phyloP scores from a whole-genome alignment of 164 flowering plant species.

The Dillenia suffruticosa region DNA sequence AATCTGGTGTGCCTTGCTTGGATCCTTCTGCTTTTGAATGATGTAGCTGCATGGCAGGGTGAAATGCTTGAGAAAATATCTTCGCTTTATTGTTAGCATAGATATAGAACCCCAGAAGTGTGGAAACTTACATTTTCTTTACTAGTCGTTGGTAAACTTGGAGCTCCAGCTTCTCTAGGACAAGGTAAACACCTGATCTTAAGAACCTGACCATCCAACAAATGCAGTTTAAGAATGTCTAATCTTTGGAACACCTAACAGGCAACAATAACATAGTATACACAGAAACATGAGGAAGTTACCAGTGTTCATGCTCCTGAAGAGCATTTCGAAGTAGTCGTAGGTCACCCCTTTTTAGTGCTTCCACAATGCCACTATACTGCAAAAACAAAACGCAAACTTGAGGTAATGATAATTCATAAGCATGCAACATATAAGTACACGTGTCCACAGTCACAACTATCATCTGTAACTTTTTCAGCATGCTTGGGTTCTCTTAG shows the following conservation, averaged over 20 bases:
- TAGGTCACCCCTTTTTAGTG: constrained; percentile 87
- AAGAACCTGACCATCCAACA: constrained; percentile 55
- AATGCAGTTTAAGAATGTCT: not conserved
- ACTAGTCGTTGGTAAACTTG: constrained; percentile 92
- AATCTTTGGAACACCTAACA: too few relatives aligned
- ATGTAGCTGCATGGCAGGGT: constrained; percentile 42
- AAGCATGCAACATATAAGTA: not conserved
- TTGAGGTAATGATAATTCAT: not conserved
- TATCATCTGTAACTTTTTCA: too few relatives aligned
- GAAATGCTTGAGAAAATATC: not conserved
- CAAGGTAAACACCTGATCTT: constrained; percentile 96
- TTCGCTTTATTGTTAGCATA: too few relatives aligned
- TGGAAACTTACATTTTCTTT: constrained; percentile 80
- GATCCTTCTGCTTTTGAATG: constrained; percentile 88
- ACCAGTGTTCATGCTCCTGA: constrained; percentile 86
- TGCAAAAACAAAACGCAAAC: constrained; percentile 19
- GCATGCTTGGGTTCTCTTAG: too few relatives aligned
- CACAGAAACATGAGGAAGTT: constrained; percentile 5
- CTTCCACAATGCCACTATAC: constrained; percentile 65
- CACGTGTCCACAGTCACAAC: too few relatives aligned
- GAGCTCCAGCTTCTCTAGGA: constrained; percentile 93
- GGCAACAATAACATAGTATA: not conserved
- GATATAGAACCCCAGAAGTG: not conserved
- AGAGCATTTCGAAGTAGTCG: constrained; percentile 87
- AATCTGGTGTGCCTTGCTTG: constrained; percentile 89